A percentile compares a stretch with the other conserved stretches of the same genome.
Evolutionary conservation across 192 early-diverging fungal species (phyloP).

Genomic region (Backusella tarrabulga): DNA sequence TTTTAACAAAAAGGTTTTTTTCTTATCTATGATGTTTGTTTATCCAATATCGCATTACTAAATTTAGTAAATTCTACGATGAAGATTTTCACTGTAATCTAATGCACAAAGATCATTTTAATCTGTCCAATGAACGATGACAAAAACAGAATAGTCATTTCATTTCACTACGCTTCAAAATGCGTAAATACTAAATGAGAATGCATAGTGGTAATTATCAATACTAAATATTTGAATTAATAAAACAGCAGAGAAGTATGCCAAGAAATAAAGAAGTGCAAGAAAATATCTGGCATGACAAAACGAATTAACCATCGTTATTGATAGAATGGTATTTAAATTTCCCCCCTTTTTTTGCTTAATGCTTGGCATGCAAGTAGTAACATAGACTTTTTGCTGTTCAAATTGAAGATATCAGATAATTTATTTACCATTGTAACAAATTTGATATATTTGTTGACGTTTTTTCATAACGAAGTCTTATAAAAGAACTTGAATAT

Average conservation of each 20-base stretch:
- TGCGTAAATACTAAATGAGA: too few species aligned
- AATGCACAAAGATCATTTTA: background rate
- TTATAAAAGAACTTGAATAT: background rate
- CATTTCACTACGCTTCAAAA: background rate
- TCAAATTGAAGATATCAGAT: background rate
- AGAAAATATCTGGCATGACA: background rate
- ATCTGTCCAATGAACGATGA: background rate
- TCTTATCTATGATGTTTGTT: background rate
- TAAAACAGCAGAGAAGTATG: too few species aligned
- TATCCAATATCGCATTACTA: background rate
- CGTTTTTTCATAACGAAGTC: background rate
- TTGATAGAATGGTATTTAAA: background rate
- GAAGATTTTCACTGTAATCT: background rate
- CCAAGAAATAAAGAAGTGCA: too few species aligned
- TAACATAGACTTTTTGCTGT: background rate
- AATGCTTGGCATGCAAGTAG: background rate
- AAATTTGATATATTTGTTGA: background rate
- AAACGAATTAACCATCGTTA: background rate
- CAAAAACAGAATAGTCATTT: background rate
- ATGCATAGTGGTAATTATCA: too few species aligned
- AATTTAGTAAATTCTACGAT: background rate
- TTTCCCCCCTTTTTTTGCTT: background rate
- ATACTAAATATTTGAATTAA: too few species aligned
- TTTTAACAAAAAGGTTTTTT: background rate
- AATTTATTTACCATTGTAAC: background rate